Evolutionary conservation across 2,329 filamentous ascomycete species (phyloP).

Genomic region (Bipolaris zeicola): DNA sequence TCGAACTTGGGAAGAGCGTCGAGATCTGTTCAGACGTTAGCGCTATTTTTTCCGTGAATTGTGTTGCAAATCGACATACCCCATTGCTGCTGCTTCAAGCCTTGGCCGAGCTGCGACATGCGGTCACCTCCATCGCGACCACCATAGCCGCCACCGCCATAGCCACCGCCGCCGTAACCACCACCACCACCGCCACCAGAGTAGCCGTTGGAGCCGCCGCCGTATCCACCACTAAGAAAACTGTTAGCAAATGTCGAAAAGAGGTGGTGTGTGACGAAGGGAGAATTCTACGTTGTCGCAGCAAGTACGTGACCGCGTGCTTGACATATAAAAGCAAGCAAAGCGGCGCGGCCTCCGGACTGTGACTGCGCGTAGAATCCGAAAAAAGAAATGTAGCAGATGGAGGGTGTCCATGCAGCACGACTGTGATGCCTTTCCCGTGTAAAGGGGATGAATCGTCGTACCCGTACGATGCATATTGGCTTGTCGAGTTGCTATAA

Average conservation of each 20-base stretch:
- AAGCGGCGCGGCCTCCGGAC: conserved; percentile 33
- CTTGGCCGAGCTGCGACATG: conserved; percentile 89
- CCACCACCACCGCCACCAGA: conserved; percentile 40
- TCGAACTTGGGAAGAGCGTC: conserved; percentile 89
- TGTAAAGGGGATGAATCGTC: conserved; percentile 43
- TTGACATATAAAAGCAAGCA: conserved; percentile 25
- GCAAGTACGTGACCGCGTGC: conserved; percentile 34
- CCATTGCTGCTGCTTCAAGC: conserved; percentile 87
- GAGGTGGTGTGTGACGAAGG: conserved; percentile 17
- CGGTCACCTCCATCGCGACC: conserved; percentile 76
- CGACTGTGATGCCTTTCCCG: conserved; percentile 49
- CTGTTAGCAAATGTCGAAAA: conserved; percentile 31
- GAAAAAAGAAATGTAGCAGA: conserved; percentile 36
- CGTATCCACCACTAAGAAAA: conserved; percentile 30
- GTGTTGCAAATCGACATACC: conserved; percentile 63
- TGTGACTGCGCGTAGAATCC: conserved; percentile 39
- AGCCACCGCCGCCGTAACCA: conserved; percentile 27
- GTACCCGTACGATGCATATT: conserved; percentile 54
- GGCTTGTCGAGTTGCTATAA: conserved; percentile 52
- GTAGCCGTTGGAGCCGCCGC: conserved; percentile 64
- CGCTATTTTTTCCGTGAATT: not conserved
- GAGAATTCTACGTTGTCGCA: conserved; percentile 40
- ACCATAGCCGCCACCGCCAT: conserved; percentile 48
- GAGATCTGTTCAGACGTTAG: conserved; percentile 65
- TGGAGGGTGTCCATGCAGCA: conserved; percentile 40